These are phyloP conservation scores for Leccinum pachyderme DNA, from an alignment of 1,284 basidiomycete genomes.

Conservation along the genomic window DNA sequence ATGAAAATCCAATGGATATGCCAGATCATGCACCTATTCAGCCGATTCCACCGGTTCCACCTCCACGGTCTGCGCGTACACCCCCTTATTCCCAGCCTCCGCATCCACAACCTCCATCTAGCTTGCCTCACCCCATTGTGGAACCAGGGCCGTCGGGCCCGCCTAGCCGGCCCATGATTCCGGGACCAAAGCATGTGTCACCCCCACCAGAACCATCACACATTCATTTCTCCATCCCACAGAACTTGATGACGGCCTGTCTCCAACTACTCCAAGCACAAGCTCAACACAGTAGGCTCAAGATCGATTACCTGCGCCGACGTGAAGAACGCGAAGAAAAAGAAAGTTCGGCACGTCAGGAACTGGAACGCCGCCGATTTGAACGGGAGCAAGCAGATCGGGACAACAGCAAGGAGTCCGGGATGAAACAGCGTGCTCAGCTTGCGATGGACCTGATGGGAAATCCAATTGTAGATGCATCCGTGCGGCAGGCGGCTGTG, in stretches of 20 bases:
- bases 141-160: slow-evolving; percentile 24
- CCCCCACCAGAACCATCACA: slow-evolving; percentile 37
- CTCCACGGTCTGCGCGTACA: slow-evolving; percentile 28
- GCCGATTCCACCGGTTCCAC: not conserved
- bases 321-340: slow-evolving; percentile 62
- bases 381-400: slow-evolving; percentile 52
- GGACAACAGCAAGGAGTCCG: slow-evolving; percentile 51
- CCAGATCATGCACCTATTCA: slow-evolving; percentile 26
- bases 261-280: slow-evolving; percentile 57
- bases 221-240: slow-evolving; percentile 52
- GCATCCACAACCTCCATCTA: slow-evolving; percentile 11
- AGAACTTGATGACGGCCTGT: slow-evolving; percentile 55
- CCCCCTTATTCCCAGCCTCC: slow-evolving; percentile 25
- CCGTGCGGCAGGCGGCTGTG: slow-evolving; percentile 60
- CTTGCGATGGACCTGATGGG: slow-evolving; percentile 60
- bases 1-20: slow-evolving; percentile 48
- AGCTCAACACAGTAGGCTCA: slow-evolving; percentile 56
- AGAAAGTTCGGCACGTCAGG: slow-evolving; percentile 48
- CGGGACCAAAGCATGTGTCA: slow-evolving; percentile 24
- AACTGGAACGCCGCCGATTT: slow-evolving; percentile 44
- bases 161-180: slow-evolving; percentile 19
- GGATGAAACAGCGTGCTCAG: slow-evolving; percentile 57
- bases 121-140: slow-evolving; percentile 16
- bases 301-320: slow-evolving; percentile 61
- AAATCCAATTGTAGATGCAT: slow-evolving; percentile 52